Evolutionary conservation across 1,139 yeast genomes (phyloP).

Genomic region (Magnusiomyces tetraspermus): DNA sequence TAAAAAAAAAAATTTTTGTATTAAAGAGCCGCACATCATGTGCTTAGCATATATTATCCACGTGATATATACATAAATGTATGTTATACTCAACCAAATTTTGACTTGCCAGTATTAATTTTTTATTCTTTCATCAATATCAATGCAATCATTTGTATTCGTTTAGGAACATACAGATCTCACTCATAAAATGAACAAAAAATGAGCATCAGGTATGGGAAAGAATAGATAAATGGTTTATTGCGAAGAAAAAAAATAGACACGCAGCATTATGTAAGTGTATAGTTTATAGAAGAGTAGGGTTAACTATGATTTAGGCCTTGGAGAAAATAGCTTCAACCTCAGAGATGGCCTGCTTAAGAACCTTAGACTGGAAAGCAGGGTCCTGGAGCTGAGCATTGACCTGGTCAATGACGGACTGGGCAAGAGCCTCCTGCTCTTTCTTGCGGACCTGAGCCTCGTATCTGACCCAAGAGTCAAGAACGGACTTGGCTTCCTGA

Average conservation of each 20-base stretch:
- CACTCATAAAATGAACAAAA: too few relatives aligned
- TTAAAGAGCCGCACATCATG: background rate
- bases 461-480: conserved; percentile 98
- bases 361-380: conserved; percentile 87
- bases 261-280: too few relatives aligned
- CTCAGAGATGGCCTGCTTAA: conserved; percentile 84
- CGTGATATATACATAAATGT: too few relatives aligned
- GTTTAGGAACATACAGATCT: too few relatives aligned
- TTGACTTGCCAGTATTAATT: background rate
- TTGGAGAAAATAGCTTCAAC: conserved; percentile 69
- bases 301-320: conserved; percentile 24
- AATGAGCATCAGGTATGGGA: too few relatives aligned
- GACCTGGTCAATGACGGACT: conserved; percentile 80
- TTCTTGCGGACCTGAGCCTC: conserved; percentile 94
- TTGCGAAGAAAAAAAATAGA: too few relatives aligned
- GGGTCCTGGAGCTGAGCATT: conserved; percentile 76
- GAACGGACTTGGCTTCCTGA: conserved; percentile 82
- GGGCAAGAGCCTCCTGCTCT: conserved; percentile 87
- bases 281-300: too few relatives aligned
- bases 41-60: too few relatives aligned
- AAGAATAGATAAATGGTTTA: too few relatives aligned
- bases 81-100: background rate
- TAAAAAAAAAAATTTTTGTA: too few relatives aligned
- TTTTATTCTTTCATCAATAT: too few relatives aligned
- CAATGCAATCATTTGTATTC: too few relatives aligned